These are phyloP conservation scores for Lactarius psammicola DNA, from an alignment of 768 basidiomycete genomes.

Conservation along the genomic window DNA sequence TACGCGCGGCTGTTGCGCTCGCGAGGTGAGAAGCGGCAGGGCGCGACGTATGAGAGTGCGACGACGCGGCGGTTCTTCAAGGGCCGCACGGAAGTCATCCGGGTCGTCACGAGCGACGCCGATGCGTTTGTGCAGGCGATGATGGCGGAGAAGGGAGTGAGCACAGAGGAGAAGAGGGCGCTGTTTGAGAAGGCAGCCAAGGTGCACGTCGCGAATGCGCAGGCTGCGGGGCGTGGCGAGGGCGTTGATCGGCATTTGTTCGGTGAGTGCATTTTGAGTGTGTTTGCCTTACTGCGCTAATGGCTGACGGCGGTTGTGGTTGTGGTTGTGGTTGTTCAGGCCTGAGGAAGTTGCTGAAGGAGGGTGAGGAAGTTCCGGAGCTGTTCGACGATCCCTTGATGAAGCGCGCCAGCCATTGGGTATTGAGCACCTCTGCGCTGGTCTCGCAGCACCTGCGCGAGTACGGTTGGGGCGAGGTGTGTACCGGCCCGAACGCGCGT, in stretches of 20 bases:
- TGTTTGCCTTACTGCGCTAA: neutral
- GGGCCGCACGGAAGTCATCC: constrained; percentile 92
- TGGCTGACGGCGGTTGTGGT: neutral
- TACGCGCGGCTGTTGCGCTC: constrained; percentile 61
- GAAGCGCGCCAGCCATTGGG: constrained; percentile 75
- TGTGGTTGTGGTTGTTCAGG: constrained; percentile 41
- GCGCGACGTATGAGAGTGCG: constrained; percentile 92
- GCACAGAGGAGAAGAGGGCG: constrained; percentile 46
- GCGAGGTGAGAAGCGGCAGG: constrained; percentile 46
- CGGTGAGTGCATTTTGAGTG: constrained; percentile 47
- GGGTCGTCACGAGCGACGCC: constrained; percentile 73
- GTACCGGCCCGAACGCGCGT: constrained; percentile 21
- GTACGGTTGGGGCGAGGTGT: constrained; percentile 92
- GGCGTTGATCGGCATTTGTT: constrained; percentile 89
- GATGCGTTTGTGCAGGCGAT: constrained; percentile 77
- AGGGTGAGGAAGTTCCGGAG: constrained; percentile 62
- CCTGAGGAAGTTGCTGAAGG: constrained; percentile 62
- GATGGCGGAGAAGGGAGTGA: constrained; percentile 47
- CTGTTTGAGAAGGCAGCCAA: constrained; percentile 61
- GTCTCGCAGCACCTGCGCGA: constrained; percentile 80
- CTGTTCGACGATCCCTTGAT: constrained; percentile 77
- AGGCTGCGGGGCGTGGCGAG: constrained; percentile 58
- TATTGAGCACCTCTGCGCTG: constrained; percentile 85
- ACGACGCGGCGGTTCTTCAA: constrained; percentile 86
- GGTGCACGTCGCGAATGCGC: constrained; percentile 66